phyloP scores from a whole-genome alignment of 1,139 yeast genomes.

The Kodamaea plutei region DNA sequence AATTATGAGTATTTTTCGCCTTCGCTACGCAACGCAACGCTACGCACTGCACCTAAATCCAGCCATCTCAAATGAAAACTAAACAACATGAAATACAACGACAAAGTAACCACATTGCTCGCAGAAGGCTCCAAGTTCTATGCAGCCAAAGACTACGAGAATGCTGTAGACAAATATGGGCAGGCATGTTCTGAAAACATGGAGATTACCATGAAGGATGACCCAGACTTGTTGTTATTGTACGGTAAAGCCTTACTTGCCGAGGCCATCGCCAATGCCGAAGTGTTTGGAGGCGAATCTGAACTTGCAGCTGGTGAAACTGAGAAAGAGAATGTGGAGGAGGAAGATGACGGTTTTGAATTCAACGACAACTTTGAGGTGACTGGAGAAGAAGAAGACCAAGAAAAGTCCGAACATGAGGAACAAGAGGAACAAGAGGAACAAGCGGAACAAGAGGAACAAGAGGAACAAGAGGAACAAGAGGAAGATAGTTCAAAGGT shows the following conservation, averaged over 20 bases:
- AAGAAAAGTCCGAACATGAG: slow-evolving; percentile 20
- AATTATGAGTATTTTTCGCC: too few relatives aligned
- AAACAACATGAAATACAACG: slow-evolving; percentile 23
- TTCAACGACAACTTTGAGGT: slow-evolving; percentile 2
- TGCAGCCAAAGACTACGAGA: slow-evolving; percentile 61
- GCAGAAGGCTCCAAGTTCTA: slow-evolving; percentile 59
- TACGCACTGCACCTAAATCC: too few relatives aligned
- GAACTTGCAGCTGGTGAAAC: slow-evolving; percentile 21
- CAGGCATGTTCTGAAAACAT: slow-evolving; percentile 64
- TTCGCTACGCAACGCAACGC: too few relatives aligned
- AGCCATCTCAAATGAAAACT: too few relatives aligned
- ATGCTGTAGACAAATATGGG: slow-evolving; percentile 68
- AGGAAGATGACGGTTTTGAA: slow-evolving; percentile 15
- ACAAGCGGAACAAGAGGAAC: slow-evolving; percentile 7
- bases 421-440: slow-evolving; percentile 24
- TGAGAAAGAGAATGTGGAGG: slow-evolving; percentile 19
- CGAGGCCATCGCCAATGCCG: slow-evolving; percentile 70
- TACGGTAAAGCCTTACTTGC: slow-evolving; percentile 83
- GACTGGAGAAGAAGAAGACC: slow-evolving; percentile 19
- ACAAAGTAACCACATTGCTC: slow-evolving; percentile 42
- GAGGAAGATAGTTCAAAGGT: slow-evolving; percentile 25
- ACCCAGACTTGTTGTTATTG: slow-evolving; percentile 66
- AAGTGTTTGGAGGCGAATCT: slow-evolving; percentile 66
- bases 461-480: slow-evolving; percentile 27
- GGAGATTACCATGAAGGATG: slow-evolving; percentile 49